Base-by-base conservation (phyloP, 805 yeast species). In the Candida piceae region DNA sequence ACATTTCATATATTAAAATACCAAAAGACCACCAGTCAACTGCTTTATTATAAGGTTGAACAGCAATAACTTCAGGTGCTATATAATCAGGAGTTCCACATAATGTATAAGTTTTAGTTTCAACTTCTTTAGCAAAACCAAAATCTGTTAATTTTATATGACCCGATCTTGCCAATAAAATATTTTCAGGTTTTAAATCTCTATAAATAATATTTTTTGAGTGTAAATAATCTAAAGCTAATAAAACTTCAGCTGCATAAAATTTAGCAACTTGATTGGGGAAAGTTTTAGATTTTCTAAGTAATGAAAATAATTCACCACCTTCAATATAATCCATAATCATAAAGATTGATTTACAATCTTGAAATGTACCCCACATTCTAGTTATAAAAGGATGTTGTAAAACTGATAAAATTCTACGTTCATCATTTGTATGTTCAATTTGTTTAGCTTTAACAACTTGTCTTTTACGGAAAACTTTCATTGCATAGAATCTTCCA, bases 11-110 rank as follows among this genome's bases (percentile, higher is more conserved):
- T 35, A 76, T 76, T 40, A 76, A 62, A 19, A 76, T 74, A 16
- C 81, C 81, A 43, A 76, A 66, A 8, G 78, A 72, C 81, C 81
- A 76, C 80, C 80, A 76, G 56, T 76, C 81, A 20, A 76, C 80
- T 5, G 78, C 69, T 52, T 75, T 75, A 55, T 76, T 76, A 57
- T 76, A 76, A 2, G 81, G 80, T 50, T 76, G 73, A 16, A 79
- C 72, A 9, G 81, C 74, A 30, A 76, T 75, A 16, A 76, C 80
- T 52, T 76, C 81, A 5, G 81, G 81, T 2, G 81, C 81, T 41
- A 76, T 76, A 51, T 76, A 76, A 57, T 76, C 81, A 0, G 81
- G 81, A 4, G 81, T 76, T 33, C 81, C 81, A 55, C 81, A 76
- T 46, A 76, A 66, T 1, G 81, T 76, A 65, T 74, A 76, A 6